Base-by-base conservation (phyloP, 2,329 filamentous ascomycete species). In the Botrytis cinerea region DNA sequence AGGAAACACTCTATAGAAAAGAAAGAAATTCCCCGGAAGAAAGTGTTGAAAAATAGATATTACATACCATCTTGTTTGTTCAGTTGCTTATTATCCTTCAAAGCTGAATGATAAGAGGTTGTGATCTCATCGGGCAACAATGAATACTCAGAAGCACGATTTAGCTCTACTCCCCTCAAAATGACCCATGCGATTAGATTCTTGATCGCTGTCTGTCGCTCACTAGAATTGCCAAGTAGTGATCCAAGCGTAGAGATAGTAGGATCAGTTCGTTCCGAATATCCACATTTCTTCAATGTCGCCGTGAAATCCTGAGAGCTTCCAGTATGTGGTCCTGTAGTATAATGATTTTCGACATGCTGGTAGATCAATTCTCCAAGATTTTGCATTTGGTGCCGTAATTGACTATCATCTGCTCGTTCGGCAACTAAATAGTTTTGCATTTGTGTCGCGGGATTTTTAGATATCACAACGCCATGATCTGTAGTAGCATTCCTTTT, bases 301-400 rank as follows among this genome's bases (percentile, higher is more conserved):
- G 43, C 46, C 14, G 22, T 48, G 5, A 73, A 28, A 32, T 73
- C 48, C 43, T 73, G 28, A 38, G 28, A 54, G 5, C 14, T 57
- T 40, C 73, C 70, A 25, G 40, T 28, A 32, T 48, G 61, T 18
- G 45, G 6, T 18, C 43, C 6, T 0, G 75, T 66, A 70, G 83
- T 81, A 70, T 85, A 85, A 67, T 84, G 77, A 70, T 51, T 81
- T 71, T 84, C 81, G 60, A 84, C 81, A 73, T 86, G 84, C 54
- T 83, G 80, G 45, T 81, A 78, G 18, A 85, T 80, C 6, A 84
- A 80, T 14, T 81, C 77, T 1, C 78, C 78, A 2, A 85, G 71
- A 0, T 81, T 78, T 6, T 79, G 75, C 6, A 84, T 74, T 66
- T 84, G 82, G 4, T 74, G 63, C 4, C 75, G 73, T 10, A 84